Evolutionary conservation across 331 rosid genomes (phyloP), one percentile per base, ranked within the genome.

Genomic region (Prunus yedoensis): DNA sequence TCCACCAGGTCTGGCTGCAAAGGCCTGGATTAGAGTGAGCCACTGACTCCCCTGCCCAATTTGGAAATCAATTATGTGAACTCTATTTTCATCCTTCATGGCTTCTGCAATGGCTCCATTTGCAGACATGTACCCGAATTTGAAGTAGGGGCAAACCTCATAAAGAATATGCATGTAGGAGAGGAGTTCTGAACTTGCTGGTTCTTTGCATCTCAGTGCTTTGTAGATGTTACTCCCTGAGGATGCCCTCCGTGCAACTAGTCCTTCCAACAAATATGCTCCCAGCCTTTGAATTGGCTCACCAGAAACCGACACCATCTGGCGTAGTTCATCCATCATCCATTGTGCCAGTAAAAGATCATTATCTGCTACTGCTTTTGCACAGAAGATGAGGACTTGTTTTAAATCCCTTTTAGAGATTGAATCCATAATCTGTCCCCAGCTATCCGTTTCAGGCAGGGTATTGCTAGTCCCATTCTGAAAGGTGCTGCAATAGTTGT

Each of bases 71-170:
- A 95, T 87, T 62, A 95, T 95, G 83, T 92, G 99, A 78, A 95
- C 96, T 71, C 88, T 68, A 43, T 86, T 81, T 71, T 90, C 97
- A 30, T 89, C 84, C 80, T 92, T 95, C 98, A 91, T 90, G 57
- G 99, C 99, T 79, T 95, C 99, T 53, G 99, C 99, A 67, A 95
- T 95, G 63, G 99, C 99, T 76, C 98, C 99, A 76, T 92, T 95
- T 10, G 98, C 99, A 52, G 99, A 89, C 97, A 94, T 90, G 89
- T 94, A 92, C 1, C 96, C 99, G 3, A 94, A 94, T 76, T 92
- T 94, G 87, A 94, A 94, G 81, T 90, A 92, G 10, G 99, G 99
- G 69, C 99, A 94, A 71, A 88, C 97, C 85, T 95, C 99, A 54
- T 84, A 87, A 10, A 95, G 94, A 81, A 92, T 80, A 78, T 94